phyloP scores from a whole-genome alignment of 495 filamentous ascomycete genomes.

The Thozetella sp. region DNA sequence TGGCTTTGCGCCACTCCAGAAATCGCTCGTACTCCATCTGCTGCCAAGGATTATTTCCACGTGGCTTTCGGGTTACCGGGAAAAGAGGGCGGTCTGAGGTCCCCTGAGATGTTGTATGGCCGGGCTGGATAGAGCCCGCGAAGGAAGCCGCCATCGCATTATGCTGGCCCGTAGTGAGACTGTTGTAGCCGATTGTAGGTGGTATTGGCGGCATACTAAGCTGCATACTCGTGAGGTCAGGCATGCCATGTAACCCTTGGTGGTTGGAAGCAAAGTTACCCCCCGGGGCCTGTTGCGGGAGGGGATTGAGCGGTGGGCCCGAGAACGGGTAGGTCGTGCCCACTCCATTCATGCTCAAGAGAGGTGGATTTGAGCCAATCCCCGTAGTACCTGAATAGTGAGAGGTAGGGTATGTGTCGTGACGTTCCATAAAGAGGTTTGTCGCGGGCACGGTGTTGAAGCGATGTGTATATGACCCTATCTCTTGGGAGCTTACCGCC shows the following conservation, averaged over 20 bases:
- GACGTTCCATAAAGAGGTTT: neutral
- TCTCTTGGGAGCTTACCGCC: too few relatives aligned
- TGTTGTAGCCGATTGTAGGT: too few relatives aligned
- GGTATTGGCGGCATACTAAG: too few relatives aligned
- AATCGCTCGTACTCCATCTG: slow-evolving; percentile 44
- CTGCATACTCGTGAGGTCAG: too few relatives aligned
- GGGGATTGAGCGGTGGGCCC: too few relatives aligned
- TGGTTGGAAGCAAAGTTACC: too few relatives aligned
- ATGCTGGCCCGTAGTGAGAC: neutral
- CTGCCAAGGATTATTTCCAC: slow-evolving; percentile 31
- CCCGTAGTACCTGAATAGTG: neutral
- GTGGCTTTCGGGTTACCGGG: slow-evolving; percentile 30
- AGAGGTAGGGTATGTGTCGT: neutral
- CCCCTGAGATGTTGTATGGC: slow-evolving; percentile 7
- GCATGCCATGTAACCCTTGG: too few relatives aligned
- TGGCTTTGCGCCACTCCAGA: slow-evolving; percentile 39
- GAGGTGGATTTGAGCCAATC: neutral
- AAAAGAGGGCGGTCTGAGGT: slow-evolving; percentile 23
- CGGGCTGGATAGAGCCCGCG: neutral
- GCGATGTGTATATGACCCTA: neutral
- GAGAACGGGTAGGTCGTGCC: too few relatives aligned
- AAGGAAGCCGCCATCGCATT: neutral
- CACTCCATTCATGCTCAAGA: too few relatives aligned
- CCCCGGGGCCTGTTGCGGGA: too few relatives aligned
- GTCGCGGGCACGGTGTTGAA: neutral